Conservation (phyloP, 2,329 filamentous ascomycete species). For the Hypoxylon sp. region DNA sequence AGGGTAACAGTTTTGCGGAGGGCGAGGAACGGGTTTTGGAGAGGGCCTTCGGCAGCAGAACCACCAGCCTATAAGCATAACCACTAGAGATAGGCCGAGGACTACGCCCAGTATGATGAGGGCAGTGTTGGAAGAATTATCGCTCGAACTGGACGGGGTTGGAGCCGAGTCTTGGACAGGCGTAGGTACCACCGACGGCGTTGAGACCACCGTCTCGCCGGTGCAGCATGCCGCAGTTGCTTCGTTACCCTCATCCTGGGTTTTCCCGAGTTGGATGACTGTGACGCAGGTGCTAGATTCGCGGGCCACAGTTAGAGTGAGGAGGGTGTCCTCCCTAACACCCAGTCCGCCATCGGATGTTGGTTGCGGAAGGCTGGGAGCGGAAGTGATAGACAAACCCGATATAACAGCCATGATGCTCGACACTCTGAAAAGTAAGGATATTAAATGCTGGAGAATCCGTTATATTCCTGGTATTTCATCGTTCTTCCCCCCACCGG, state of each 20-base stretch:
- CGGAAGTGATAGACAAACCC: neutral
- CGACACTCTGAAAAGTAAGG: neutral
- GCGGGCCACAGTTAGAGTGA: conserved; percentile 31
- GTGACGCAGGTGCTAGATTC: conserved; percentile 19
- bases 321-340: conserved; percentile 10
- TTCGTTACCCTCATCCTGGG: neutral
- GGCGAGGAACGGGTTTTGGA: neutral
- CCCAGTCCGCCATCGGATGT: conserved; percentile 16
- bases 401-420: conserved; percentile 21
- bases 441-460: neutral
- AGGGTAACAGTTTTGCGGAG: neutral
- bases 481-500: neutral
- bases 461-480: conserved; percentile 1
- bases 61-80: conserved; percentile 36
- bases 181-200: neutral
- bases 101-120: conserved; percentile 43
- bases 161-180: conserved; percentile 8
- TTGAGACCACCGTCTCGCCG: neutral
- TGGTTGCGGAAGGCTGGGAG: conserved; percentile 11
- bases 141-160: conserved; percentile 10
- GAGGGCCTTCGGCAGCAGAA: conserved; percentile 29
- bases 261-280: conserved; percentile 21
- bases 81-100: conserved; percentile 38
- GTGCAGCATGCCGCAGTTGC: conserved; percentile 2
- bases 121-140: conserved; percentile 29